Evolutionary conservation across 306 rosid genomes (phyloP).

Genomic region (Medicago lupulina): DNA sequence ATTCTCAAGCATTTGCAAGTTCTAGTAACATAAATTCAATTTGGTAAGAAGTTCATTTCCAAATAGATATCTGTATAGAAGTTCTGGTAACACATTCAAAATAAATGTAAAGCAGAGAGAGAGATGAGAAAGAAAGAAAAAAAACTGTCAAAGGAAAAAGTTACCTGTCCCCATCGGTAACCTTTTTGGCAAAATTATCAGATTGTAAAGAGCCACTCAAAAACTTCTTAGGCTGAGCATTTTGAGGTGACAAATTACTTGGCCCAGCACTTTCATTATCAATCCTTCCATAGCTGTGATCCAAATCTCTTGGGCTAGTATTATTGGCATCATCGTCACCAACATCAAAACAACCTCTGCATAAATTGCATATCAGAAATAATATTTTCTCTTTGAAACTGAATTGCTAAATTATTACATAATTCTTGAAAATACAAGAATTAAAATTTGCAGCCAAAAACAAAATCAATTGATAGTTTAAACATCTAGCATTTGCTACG

Average conservation of each 20-base stretch:
- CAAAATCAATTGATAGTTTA: conserved; percentile 25
- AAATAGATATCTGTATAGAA: neutral
- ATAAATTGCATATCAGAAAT: conserved; percentile 34
- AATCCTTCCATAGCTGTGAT: conserved; percentile 63
- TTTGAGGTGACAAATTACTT: conserved; percentile 52
- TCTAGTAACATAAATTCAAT: neutral
- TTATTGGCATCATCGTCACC: conserved; percentile 62
- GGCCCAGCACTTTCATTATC: conserved; percentile 62
- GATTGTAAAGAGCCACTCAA: conserved; percentile 61
- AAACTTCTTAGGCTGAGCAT: conserved; percentile 60
- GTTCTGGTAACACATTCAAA: neutral
- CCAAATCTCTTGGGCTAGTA: conserved; percentile 57
- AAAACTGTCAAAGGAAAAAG: conserved; percentile 13
- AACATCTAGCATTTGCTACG: conserved; percentile 9
- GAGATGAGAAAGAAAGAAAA: conserved; percentile 14
- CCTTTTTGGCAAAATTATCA: conserved; percentile 61
- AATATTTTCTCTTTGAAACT: conserved; percentile 26
- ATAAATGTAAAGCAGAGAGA: conserved; percentile 8
- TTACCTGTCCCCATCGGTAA: conserved; percentile 71
- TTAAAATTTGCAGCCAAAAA: neutral
- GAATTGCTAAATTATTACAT: conserved; percentile 13
- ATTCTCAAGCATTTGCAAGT: conserved; percentile 7
- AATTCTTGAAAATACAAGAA: conserved; percentile 28
- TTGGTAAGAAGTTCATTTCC: conserved; percentile 2
- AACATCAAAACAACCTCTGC: conserved; percentile 87